These are phyloP conservation scores for Phytophthora quininea DNA, from an alignment of 352 stramenopile species.

Conservation along the genomic window DNA sequence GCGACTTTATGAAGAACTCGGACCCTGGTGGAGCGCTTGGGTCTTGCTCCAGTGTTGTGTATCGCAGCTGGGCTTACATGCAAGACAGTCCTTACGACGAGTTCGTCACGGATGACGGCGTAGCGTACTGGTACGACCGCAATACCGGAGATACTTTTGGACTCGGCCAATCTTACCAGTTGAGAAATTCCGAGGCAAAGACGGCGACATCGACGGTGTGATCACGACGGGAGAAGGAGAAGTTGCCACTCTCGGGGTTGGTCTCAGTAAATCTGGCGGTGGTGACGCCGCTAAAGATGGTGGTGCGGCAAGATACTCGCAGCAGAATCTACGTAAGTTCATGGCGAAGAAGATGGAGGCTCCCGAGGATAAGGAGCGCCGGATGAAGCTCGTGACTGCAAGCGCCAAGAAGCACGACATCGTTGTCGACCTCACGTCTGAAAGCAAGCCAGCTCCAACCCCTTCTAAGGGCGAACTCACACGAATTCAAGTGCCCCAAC, in stretches of 20 bases:
- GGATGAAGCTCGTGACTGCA: constrained; percentile 52
- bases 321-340: constrained; percentile 82
- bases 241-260: constrained; percentile 71
- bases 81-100: constrained; percentile 88
- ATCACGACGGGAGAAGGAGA: constrained; percentile 77
- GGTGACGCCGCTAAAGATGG: constrained; percentile 40
- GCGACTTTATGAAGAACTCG: constrained; percentile 92
- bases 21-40: constrained; percentile 79
- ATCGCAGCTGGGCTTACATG: constrained; percentile 93
- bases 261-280: constrained; percentile 23
- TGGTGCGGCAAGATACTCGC: constrained; percentile 45
- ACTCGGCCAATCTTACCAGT: constrained; percentile 82
- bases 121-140: constrained; percentile 92
- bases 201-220: constrained; percentile 84
- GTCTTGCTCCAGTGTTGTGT: constrained; percentile 84
- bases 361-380: constrained; percentile 61
- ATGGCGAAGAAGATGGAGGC: constrained; percentile 88
- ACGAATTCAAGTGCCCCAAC: constrained; percentile 59
- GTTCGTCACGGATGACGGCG: constrained; percentile 90
- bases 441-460: not conserved
- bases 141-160: constrained; percentile 91
- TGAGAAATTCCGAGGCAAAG: constrained; percentile 75
- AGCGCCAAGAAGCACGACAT: constrained; percentile 77
- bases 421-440: constrained; percentile 37
- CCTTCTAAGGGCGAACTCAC: constrained; percentile 39